Evolutionary conservation across 2,329 filamentous ascomycete genomes (phyloP).

Genomic region (Fusarium vanettenii): DNA sequence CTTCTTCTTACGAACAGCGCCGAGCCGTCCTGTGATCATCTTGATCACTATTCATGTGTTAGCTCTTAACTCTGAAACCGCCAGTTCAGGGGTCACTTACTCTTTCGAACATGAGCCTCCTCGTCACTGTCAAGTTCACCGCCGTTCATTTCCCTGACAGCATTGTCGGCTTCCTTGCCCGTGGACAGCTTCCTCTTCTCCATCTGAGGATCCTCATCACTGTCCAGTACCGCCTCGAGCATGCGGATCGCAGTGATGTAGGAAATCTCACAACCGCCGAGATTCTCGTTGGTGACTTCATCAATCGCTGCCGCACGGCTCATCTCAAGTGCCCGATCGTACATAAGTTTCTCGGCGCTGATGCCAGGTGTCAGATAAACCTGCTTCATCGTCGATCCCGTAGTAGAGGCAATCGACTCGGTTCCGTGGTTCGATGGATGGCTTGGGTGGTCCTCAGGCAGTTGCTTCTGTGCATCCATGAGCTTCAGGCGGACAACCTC

Average conservation of each 20-base stretch:
- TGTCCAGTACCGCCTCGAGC: conserved; percentile 93
- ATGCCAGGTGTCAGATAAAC: conserved; percentile 89
- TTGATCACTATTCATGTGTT: conserved; percentile 63
- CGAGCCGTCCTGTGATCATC: conserved; percentile 70
- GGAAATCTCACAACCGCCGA: conserved; percentile 88
- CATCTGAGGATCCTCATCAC: conserved; percentile 69
- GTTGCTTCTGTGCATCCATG: conserved; percentile 83
- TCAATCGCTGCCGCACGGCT: conserved; percentile 93
- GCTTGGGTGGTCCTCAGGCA: conserved; percentile 86
- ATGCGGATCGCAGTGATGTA: conserved; percentile 95
- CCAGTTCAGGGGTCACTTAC: conserved; percentile 59
- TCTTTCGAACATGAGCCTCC: conserved; percentile 77
- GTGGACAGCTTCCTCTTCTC: conserved; percentile 48
- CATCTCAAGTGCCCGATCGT: conserved; percentile 97
- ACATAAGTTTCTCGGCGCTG: conserved; percentile 97
- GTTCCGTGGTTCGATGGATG: conserved; percentile 83
- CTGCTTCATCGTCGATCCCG: conserved; percentile 77
- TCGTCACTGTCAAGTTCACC: conserved; percentile 74
- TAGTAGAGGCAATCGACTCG: conserved; percentile 66
- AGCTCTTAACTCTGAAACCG: conserved; percentile 15
- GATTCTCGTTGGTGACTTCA: conserved; percentile 91
- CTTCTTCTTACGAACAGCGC: conserved; percentile 69
- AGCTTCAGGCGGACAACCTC: conserved; percentile 93
- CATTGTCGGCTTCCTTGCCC: conserved; percentile 55
- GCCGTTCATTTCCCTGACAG: conserved; percentile 48